A percentile compares a stretch with the other conserved stretches of the same genome.
Conservation (phyloP, 345 rosid genomes). For the Euclidium syriacum region DNA sequence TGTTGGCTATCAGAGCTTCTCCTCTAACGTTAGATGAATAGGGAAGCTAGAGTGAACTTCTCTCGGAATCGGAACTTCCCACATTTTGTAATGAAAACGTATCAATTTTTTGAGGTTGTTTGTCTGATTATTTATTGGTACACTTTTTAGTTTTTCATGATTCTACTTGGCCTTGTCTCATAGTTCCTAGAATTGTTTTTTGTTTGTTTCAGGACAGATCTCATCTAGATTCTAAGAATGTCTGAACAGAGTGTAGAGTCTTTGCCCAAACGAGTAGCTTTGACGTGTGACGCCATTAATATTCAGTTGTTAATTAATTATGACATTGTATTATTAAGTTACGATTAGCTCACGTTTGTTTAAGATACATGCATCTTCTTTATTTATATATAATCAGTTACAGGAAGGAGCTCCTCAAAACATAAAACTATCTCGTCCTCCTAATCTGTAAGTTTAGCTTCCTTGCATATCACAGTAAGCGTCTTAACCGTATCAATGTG, state of each 20-base stretch:
- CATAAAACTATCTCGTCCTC: not conserved
- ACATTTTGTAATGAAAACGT: too few relatives aligned
- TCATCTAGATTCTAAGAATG: too few relatives aligned
- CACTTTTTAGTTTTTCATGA: too few relatives aligned
- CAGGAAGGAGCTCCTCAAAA: not conserved
- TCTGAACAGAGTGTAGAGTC: slow-evolving; percentile 14
- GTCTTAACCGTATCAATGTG: slow-evolving; percentile 18
- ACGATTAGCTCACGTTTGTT: slow-evolving; percentile 2
- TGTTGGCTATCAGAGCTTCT: not conserved
- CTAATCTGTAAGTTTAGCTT: not conserved
- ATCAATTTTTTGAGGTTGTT: too few relatives aligned
- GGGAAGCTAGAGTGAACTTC: too few relatives aligned
- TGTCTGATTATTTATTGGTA: too few relatives aligned
- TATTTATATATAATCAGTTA: slow-evolving; percentile 21
- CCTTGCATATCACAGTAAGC: not conserved
- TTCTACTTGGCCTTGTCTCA: too few relatives aligned
- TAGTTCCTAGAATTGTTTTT: too few relatives aligned
- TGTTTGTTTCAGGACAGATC: too few relatives aligned
- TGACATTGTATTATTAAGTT: slow-evolving; percentile 6
- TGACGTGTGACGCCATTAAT: slow-evolving; percentile 19
- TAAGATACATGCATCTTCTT: slow-evolving; percentile 18
- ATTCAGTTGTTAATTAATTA: not conserved
- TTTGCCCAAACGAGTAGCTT: slow-evolving; percentile 5
- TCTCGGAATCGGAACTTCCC: too few relatives aligned
- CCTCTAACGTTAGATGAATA: not conserved